phyloP scores from a whole-genome alignment of 2,329 filamentous ascomycete species.

The Scytalidium lignicola region DNA sequence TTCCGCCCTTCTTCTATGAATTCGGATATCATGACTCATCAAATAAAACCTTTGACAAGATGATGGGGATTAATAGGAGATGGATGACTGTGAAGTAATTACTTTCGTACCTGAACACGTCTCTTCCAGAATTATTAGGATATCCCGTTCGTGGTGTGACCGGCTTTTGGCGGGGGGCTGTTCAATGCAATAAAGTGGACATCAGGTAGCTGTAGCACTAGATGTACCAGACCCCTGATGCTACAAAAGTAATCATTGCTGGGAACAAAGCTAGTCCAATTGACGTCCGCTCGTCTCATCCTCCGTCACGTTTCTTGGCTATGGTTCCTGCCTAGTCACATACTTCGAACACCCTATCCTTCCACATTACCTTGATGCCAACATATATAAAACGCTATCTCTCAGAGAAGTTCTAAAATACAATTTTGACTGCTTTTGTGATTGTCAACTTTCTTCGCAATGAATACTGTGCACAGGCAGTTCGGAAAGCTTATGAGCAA shows the following conservation, averaged over 20 bases:
- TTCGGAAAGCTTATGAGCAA: slow-evolving; percentile 67
- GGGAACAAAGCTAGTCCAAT: background rate
- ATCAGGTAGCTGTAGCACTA: slow-evolving; percentile 35
- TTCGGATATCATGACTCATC: too few relatives aligned
- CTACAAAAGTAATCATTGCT: background rate
- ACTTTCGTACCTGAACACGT: slow-evolving; percentile 27
- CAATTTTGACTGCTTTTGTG: background rate
- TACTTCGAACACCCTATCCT: background rate
- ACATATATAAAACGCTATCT: background rate
- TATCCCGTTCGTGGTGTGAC: too few relatives aligned
- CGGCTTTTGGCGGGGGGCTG: too few relatives aligned
- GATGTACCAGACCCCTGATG: slow-evolving; percentile 15
- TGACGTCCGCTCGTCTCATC: background rate
- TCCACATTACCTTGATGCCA: background rate
- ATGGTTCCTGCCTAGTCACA: background rate
- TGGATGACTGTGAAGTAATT: slow-evolving; percentile 29
- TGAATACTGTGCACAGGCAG: slow-evolving; percentile 70
- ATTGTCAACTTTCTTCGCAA: slow-evolving; percentile 30
- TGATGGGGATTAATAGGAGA: too few relatives aligned
- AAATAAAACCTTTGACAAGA: too few relatives aligned
- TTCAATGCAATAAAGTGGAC: slow-evolving; percentile 1
- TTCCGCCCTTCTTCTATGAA: too few relatives aligned
- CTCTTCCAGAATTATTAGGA: slow-evolving; percentile 15
- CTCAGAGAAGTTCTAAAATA: background rate
- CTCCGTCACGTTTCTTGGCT: background rate